Base-by-base conservation (phyloP, 805 yeast species). In the Saturnispora gosingensis region DNA sequence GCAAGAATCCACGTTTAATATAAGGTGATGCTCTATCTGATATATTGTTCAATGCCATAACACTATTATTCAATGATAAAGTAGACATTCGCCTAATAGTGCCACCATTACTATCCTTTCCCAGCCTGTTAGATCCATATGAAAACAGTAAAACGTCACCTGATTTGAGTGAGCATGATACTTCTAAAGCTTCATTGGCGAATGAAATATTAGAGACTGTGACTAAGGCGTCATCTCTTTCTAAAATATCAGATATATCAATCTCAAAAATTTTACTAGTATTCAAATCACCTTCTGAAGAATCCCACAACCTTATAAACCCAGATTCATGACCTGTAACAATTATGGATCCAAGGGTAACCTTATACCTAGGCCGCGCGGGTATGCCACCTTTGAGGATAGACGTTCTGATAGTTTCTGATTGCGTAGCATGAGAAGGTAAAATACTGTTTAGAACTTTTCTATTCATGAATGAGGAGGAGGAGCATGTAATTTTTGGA, bases 301-400 rank as follows among this genome's bases (percentile, higher is more conserved):
- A 83, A 67, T 91, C 96, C 81, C 89, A 83, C 9, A 91, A 72
- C 50, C 97, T 75, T 0, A 93, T 79, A 35, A 83, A 77, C 0
- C 97, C 98, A 63, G 84, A 84, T 35, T 82, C 78, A 62, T 93
- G 96, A 0, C 97, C 98, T 0, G 96, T 82, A 1, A 88, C 81
- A 42, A 90, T 70, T 11, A 77, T 78, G 3, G 83, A 78, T 40
- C 85, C 73, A 22, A 71, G 66, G 35, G 77, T 81, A 2, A 75
- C 69, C 47, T 81, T 74, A 39, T 74, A 65, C 30, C 70, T 71
- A 22, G 76, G 73, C 32, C 74, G 69, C 0, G 74, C 74, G 0
- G 96, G 85, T 2, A 82, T 77, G 5, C 99, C 99, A 46, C 99
- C 99, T 50, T 73, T 75, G 35, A 90, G 70, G 5, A 88, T 66